Base-by-base conservation (phyloP, 164 flowering plant species). In the Stephania japonica region DNA sequence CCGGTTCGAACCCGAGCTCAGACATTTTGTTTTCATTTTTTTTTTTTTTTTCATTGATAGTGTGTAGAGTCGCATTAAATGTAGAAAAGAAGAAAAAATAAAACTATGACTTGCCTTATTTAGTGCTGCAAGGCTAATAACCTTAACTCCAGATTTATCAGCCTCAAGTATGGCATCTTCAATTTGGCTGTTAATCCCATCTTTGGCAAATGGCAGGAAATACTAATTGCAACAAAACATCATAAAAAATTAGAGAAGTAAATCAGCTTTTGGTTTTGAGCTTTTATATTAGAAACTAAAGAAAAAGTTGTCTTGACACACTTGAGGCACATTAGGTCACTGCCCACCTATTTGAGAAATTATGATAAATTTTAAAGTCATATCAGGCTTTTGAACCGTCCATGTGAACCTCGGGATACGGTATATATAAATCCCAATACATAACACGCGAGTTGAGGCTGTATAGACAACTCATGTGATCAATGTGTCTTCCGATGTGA, bases 41-140 rank as follows among this genome's bases (percentile, higher is more conserved):
- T 10, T 13, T 4, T 12, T 10, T 53, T 53, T 53, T 53, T 13
- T 32, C 32, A 27, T 27, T 27, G 32, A 27, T 27, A 27, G 32
- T 27, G 32, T 27, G 1, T 3, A 32, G n/a, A n/a, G n/a, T n/a
- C 38, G 4, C 38, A 32, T 32, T 32, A 32, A 32, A 32, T 32
- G 2, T 32, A 32, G 13, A 47, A 11, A 65, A 65, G 8, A 13
- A 69, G 49, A 23, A 27, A 69, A 47, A 12, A 69, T 8, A 1
- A 2, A 66, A 42, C 23, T 14, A 6, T 5, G 0, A 67, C 14
- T 19, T 6, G 91, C 99, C 98, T 95, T 95, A 75, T 95, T 95
- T 59, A 95, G 75, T 64, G 99, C 99, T 43, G 99, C 99, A 38
- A 95, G 90, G 81, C 98, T 93, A 47, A 95, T 79, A 79, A 95